These are phyloP conservation scores for Fraxinus velutina DNA, from an alignment of 305 asterid species.

Conservation along the genomic window DNA sequence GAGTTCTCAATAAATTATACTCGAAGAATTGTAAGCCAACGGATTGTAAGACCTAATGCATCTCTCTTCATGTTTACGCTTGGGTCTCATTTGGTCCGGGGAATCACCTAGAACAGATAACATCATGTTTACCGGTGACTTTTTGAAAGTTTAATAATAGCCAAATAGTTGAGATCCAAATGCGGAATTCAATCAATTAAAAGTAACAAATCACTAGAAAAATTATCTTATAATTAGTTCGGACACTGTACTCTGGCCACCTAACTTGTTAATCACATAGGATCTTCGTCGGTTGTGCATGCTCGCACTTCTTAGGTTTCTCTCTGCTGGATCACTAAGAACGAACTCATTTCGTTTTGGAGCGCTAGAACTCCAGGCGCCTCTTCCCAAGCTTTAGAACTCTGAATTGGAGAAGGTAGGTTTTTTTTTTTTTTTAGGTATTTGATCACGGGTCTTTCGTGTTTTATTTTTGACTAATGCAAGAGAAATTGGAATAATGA, in stretches of 20 bases:
- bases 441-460: background rate
- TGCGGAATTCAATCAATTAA: background rate
- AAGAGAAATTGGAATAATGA: background rate
- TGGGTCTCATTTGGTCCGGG: background rate
- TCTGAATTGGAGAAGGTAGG: too few species aligned
- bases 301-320: background rate
- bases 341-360: too few species aligned
- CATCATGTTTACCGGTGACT: background rate
- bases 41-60: background rate
- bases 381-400: background rate
- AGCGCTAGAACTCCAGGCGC: background rate
- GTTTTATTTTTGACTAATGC: background rate
- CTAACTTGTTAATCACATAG: background rate
- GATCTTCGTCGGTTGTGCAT: background rate
- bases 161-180: background rate
- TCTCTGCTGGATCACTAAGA: background rate
- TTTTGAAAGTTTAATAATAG: background rate
- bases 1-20: background rate
- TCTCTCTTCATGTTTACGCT: background rate
- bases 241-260: background rate
- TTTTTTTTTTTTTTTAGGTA: background rate
- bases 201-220: background rate
- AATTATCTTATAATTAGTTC: too few species aligned
- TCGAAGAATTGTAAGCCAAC: background rate
- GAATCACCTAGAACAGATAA: background rate